Percentiles rank a stretch among this genome's conserved stretches.
Evolutionary conservation across 805 yeast species (phyloP).

Genomic region (Saccharomyces jurei): DNA sequence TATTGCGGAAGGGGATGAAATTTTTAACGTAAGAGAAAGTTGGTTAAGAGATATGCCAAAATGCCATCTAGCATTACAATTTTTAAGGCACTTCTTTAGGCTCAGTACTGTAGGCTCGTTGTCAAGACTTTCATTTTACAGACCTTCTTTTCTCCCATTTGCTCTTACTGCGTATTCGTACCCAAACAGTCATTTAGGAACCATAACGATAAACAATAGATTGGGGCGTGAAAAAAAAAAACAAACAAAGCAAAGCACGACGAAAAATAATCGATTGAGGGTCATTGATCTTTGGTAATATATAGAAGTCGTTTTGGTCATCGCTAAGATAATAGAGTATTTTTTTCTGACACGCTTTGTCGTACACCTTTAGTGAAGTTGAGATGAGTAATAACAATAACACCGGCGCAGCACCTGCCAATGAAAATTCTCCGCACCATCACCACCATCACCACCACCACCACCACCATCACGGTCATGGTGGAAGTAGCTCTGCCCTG

Average conservation of each 20-base stretch:
- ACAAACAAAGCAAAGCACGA: background rate
- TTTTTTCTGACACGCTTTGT: background rate
- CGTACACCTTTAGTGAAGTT: background rate
- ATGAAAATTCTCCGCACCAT: constrained; percentile 5
- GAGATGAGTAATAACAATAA: background rate
- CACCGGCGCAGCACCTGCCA: background rate
- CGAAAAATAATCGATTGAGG: background rate
- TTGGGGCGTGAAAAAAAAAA: background rate
- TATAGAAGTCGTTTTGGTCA: background rate
- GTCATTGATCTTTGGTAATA: background rate
- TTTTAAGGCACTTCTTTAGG: background rate
- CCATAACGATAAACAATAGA: background rate
- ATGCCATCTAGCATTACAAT: background rate
- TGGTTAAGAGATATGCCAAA: background rate
- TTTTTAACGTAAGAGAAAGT: background rate
- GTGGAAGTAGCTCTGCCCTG: constrained; percentile 1
- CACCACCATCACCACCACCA: constrained; percentile 21
- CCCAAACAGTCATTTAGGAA: background rate
- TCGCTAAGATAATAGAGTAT: background rate
- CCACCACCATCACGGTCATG: constrained; percentile 12
- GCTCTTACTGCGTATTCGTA: background rate
- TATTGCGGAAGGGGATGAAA: background rate
- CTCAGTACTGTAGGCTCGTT: background rate
- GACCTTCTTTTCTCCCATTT: background rate
- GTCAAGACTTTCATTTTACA: background rate